Conservation (phyloP, 148 eudicot genomes). For the Vaccinium corymbosum region DNA sequence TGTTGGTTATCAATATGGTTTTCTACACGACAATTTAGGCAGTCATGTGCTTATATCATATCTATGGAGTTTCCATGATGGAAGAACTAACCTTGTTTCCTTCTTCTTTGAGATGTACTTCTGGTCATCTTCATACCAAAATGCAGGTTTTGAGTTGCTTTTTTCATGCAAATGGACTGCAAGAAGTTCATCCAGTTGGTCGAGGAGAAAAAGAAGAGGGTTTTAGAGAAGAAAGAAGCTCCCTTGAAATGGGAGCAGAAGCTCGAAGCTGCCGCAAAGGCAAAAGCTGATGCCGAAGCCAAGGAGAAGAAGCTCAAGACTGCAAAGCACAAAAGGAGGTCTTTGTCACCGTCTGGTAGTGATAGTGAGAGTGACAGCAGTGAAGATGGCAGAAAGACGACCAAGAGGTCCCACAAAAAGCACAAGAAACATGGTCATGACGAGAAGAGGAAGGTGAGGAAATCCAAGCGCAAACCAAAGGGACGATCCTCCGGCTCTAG, state of each 20-base stretch:
- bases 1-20: background rate
- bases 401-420: conserved; percentile 54
- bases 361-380: conserved; percentile 44
- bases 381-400: conserved; percentile 38
- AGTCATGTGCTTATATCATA: background rate
- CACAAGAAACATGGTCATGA: conserved; percentile 52
- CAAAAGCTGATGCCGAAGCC: conserved; percentile 74
- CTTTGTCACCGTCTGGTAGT: conserved; percentile 42
- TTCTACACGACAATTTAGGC: background rate
- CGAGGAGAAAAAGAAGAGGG: conserved; percentile 84
- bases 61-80: conserved; percentile 21
- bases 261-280: conserved; percentile 77
- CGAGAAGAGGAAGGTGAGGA: conserved; percentile 50
- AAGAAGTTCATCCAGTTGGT: conserved; percentile 90
- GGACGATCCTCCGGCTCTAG: conserved; percentile 43
- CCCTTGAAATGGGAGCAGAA: conserved; percentile 93
- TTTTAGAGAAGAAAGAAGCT: conserved; percentile 83
- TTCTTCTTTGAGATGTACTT: conserved; percentile 98
- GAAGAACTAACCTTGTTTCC: conserved; percentile 87
- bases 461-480: conserved; percentile 51
- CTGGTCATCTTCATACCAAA: conserved; percentile 94
- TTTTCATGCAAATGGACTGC: conserved; percentile 73
- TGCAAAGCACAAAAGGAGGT: conserved; percentile 54
- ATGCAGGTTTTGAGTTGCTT: conserved; percentile 84
- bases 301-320: conserved; percentile 59